Conservation (phyloP, 345 rosid genomes). For the Noccaea caerulescens region DNA sequence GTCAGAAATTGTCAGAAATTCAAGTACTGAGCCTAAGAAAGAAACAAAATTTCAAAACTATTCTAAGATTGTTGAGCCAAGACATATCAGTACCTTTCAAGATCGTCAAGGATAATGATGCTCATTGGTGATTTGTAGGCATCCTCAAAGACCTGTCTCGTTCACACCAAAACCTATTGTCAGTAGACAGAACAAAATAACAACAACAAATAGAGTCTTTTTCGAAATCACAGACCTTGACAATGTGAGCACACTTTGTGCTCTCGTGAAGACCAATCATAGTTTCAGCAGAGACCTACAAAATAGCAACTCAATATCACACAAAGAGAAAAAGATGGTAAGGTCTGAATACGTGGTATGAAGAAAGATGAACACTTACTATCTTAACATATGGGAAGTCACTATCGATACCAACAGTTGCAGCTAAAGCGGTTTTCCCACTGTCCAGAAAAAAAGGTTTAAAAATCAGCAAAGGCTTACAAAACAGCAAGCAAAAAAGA, state of each 20-base stretch:
- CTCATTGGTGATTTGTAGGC: constrained; percentile 98
- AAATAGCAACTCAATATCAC: constrained; percentile 27
- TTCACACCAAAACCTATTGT: constrained; percentile 18
- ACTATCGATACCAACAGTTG: constrained; percentile 92
- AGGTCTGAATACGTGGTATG: background rate
- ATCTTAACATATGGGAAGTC: constrained; percentile 98
- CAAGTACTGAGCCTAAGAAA: constrained; percentile 10
- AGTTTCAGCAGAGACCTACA: constrained; percentile 88
- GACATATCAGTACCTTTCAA: constrained; percentile 69
- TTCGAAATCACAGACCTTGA: constrained; percentile 66
- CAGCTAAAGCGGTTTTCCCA: constrained; percentile 98
- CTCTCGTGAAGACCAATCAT: constrained; percentile 98
- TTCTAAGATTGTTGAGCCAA: background rate
- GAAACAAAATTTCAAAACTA: background rate
- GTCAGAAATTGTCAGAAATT: constrained; percentile 32
- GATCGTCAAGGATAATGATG: constrained; percentile 92
- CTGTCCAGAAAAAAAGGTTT: constrained; percentile 50
- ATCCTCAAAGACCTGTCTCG: constrained; percentile 88
- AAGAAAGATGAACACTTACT: constrained; percentile 54
- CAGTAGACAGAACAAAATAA: constrained; percentile 3
- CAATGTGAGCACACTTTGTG: constrained; percentile 91
- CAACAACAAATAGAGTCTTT: background rate
- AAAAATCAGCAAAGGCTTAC: constrained; percentile 29
- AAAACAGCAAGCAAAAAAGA: constrained; percentile 4
- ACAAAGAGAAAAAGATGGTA: constrained; percentile 2